Conservation (phyloP, 345 rosid species). For the Gossypium anomalum region DNA sequence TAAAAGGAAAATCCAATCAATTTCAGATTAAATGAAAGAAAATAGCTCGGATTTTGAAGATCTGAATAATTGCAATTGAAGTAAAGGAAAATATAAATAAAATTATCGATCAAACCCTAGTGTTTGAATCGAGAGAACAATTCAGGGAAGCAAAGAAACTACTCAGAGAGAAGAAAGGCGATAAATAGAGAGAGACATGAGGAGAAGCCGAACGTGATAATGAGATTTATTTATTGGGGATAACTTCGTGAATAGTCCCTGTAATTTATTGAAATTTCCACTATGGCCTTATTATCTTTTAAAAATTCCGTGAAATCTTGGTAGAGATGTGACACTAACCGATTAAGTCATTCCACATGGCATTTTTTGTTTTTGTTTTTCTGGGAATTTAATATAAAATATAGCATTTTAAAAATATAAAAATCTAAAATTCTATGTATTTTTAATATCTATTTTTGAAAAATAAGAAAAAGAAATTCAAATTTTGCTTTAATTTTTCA, state of each 20-base stretch:
- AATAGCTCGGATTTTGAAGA: slow-evolving; percentile 25
- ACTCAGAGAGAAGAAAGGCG: neutral
- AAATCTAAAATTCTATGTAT: too few species aligned
- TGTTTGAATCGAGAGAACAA: slow-evolving; percentile 17
- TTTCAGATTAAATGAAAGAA: slow-evolving; percentile 7
- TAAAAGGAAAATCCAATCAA: slow-evolving; percentile 11
- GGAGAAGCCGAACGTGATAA: neutral
- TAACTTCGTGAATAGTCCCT: neutral
- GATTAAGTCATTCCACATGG: neutral
- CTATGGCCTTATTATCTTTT: neutral
- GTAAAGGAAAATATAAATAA: neutral
- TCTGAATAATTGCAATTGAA: slow-evolving; percentile 24
- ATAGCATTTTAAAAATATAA: too few species aligned
- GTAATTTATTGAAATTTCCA: neutral
- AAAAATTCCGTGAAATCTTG: neutral
- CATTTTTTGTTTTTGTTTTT: too few species aligned
- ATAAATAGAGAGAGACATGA: neutral
- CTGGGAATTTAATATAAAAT: too few species aligned
- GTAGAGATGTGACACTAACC: neutral
- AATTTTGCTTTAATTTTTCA: too few species aligned
- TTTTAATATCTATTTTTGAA: too few species aligned
- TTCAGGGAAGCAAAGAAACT: neutral
- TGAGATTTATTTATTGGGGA: neutral
- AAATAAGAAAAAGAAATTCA: too few species aligned
- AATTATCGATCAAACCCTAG: slow-evolving; percentile 21